Evolutionary conservation across 1,284 basidiomycete genomes (phyloP).

Genomic region (Rhodotorula sp.): DNA sequence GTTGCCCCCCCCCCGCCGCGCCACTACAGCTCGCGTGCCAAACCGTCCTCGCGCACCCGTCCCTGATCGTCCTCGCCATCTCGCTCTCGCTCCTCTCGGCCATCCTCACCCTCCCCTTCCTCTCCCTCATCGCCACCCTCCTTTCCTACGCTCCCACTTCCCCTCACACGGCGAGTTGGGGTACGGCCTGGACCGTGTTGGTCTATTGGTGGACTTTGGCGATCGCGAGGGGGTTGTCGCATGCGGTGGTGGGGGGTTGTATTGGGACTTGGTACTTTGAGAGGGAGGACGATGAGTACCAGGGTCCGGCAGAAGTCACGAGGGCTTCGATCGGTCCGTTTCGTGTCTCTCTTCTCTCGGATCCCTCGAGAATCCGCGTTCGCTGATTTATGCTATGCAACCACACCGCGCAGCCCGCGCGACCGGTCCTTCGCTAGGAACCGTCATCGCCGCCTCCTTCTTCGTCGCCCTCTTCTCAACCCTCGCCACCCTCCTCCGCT

Average conservation of each 20-base stretch:
- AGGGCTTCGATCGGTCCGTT: slow-evolving; percentile 20
- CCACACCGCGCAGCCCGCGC: slow-evolving; percentile 63
- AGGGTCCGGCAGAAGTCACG: slow-evolving; percentile 7
- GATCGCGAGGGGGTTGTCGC: slow-evolving; percentile 74
- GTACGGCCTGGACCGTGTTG: slow-evolving; percentile 49
- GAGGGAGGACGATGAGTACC: slow-evolving; percentile 57
- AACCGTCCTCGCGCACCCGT: slow-evolving; percentile 73
- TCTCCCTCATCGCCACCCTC: slow-evolving; percentile 77
- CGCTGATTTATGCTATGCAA: neutral
- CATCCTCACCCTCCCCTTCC: slow-evolving; percentile 75
- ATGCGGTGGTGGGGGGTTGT: slow-evolving; percentile 65
- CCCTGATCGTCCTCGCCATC: slow-evolving; percentile 76
- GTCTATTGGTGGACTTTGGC: slow-evolving; percentile 92
- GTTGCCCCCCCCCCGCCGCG: too few relatives aligned
- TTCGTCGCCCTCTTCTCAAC: slow-evolving; percentile 32
- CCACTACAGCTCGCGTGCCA: slow-evolving; percentile 62
- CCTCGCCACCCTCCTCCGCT: slow-evolving; percentile 6
- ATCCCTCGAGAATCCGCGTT: too few relatives aligned
- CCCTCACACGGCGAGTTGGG: slow-evolving; percentile 44
- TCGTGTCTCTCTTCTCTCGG: slow-evolving; percentile 4
- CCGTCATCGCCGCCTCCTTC: slow-evolving; percentile 53
- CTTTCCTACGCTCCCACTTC: slow-evolving; percentile 66
- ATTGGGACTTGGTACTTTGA: slow-evolving; percentile 92
- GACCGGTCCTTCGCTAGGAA: slow-evolving; percentile 75
- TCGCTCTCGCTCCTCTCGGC: slow-evolving; percentile 70